Evolutionary conservation across 768 basidiomycete species (phyloP).

Genomic region (Lentinula boryana): DNA sequence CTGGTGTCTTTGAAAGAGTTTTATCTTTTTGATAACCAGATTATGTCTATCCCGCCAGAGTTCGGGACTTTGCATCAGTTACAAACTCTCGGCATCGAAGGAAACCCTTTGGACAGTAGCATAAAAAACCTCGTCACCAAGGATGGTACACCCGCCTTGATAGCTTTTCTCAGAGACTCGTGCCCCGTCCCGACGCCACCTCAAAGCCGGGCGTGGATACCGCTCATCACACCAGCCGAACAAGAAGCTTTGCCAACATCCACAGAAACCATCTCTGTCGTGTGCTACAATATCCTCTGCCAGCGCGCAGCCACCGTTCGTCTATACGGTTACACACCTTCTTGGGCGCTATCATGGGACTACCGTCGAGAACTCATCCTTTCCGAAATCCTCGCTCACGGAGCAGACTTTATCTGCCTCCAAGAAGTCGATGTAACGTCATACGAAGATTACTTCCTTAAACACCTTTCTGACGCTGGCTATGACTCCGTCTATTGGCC

Average conservation of each 20-base stretch:
- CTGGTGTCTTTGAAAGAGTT: constrained; percentile 86
- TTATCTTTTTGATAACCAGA: constrained; percentile 91
- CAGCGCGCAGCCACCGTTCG: constrained; percentile 84
- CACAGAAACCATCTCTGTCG: constrained; percentile 70
- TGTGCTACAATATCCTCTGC: constrained; percentile 94
- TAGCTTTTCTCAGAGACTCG: constrained; percentile 90
- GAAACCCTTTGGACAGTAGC: constrained; percentile 84
- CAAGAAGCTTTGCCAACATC: constrained; percentile 50
- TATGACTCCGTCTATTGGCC: constrained; percentile 93
- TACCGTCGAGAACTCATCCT: constrained; percentile 88
- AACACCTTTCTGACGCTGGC: constrained; percentile 62
- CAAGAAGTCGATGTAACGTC: constrained; percentile 94
- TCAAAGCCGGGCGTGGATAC: constrained; percentile 74
- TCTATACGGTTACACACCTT: constrained; percentile 93
- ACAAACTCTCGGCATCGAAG: constrained; percentile 91
- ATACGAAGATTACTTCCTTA: constrained; percentile 87
- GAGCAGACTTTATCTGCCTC: constrained; percentile 87
- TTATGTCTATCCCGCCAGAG: constrained; percentile 81
- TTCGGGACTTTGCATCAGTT: constrained; percentile 89
- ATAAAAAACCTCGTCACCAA: constrained; percentile 84
- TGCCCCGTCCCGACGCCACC: constrained; percentile 78
- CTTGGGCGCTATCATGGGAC: constrained; percentile 95
- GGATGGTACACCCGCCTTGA: constrained; percentile 87
- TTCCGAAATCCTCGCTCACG: constrained; percentile 73
- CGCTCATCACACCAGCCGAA: constrained; percentile 42